phyloP scores from a whole-genome alignment of 2,329 filamentous ascomycete species.

The Scortechinia acanthostroma region DNA sequence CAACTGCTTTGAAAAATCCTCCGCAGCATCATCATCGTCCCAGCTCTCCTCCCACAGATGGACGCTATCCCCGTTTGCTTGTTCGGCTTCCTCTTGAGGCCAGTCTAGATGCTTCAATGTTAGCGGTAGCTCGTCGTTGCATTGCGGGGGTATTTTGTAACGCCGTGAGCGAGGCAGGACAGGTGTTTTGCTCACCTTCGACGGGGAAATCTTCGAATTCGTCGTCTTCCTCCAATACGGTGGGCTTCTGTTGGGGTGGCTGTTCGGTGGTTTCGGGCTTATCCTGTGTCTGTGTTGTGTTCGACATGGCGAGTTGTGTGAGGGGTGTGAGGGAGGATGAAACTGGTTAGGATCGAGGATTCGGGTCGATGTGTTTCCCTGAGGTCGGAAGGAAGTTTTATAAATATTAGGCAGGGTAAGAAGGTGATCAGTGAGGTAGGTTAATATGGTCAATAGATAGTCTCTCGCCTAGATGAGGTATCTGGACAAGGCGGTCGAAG shows the following conservation, averaged over 20 bases:
- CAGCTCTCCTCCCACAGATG: conserved; percentile 99
- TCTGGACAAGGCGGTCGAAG: too few species aligned
- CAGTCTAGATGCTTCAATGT: conserved; percentile 60
- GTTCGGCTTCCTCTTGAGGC: conserved; percentile 82
- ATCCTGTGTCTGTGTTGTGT: background rate
- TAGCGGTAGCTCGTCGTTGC: background rate
- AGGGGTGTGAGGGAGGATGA: background rate
- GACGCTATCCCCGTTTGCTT: conserved; percentile 55
- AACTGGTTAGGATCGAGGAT: too few species aligned
- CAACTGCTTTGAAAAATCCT: conserved; percentile 91
- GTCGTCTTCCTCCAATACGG: conserved; percentile 84
- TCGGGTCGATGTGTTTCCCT: too few species aligned
- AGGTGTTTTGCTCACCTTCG: conserved; percentile 57
- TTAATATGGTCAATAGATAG: too few species aligned
- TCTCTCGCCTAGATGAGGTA: too few species aligned
- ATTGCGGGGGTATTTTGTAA: background rate
- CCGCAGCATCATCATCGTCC: conserved; percentile 95
- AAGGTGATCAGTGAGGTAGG: too few species aligned
- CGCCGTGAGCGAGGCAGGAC: background rate
- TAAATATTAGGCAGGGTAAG: too few species aligned
- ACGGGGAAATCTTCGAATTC: conserved; percentile 99
- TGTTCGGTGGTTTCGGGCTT: background rate
- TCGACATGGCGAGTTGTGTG: background rate
- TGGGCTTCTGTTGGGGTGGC: conserved; percentile 48
- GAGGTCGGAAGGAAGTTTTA: too few species aligned